These are phyloP conservation scores for Neurospora sp. DNA, from an alignment of 495 filamentous ascomycete genomes.

Conservation along the genomic window DNA sequence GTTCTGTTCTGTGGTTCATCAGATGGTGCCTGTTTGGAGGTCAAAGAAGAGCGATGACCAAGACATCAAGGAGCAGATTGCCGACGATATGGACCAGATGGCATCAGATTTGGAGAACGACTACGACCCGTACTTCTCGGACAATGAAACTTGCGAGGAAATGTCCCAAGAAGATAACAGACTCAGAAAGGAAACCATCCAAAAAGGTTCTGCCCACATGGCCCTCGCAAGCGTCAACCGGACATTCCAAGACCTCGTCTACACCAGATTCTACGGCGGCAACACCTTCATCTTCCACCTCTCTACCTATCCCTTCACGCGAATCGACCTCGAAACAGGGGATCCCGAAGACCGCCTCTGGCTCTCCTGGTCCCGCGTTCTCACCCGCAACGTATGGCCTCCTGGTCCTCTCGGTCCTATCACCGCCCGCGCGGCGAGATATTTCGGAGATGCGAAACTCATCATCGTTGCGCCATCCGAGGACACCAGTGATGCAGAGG, in stretches of 20 bases:
- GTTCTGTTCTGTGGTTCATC: background rate
- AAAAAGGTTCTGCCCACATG: background rate
- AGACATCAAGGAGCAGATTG: background rate
- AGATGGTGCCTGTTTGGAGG: background rate
- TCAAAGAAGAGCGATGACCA: background rate
- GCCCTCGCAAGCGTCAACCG: background rate
- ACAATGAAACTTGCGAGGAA: background rate
- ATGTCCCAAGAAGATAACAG: too few relatives aligned
- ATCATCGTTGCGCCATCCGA: background rate
- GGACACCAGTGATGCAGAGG: background rate
- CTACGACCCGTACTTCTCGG: background rate
- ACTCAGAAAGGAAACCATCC: background rate
- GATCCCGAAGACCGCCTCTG: background rate
- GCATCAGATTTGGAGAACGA: too few relatives aligned
- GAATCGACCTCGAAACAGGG: background rate
- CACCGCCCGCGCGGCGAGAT: background rate
- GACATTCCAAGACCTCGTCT: background rate
- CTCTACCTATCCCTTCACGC: background rate
- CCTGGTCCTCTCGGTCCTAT: background rate
- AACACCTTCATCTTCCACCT: background rate
- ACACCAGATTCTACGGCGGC: background rate
- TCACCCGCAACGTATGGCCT: background rate
- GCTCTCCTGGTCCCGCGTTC: background rate
- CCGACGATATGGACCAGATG: background rate
- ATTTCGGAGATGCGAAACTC: background rate